These are phyloP conservation scores for Pichia sp. DNA, from an alignment of 1,139 yeast genomes.

Conservation along the genomic window DNA sequence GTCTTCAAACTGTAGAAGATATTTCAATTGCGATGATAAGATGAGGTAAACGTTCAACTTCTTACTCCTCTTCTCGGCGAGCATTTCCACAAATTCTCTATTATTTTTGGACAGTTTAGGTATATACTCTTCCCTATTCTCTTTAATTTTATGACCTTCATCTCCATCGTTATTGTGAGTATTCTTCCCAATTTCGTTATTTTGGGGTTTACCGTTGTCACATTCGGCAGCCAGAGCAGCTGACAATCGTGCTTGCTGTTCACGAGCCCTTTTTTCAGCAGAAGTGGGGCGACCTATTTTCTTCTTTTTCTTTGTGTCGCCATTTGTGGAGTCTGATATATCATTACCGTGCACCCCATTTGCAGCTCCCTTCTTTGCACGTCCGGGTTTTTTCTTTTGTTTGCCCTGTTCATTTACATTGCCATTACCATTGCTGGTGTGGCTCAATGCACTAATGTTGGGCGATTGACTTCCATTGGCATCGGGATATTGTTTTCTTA, in stretches of 20 bases:
- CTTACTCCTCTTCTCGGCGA: constrained; percentile 15
- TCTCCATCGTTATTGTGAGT: background rate
- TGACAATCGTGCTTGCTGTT: constrained; percentile 3
- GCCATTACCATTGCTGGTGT: background rate
- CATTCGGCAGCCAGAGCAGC: constrained; percentile 2
- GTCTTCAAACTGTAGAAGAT: constrained; percentile 25
- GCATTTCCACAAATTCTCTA: constrained; percentile 27
- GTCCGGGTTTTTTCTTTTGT: constrained; percentile 3
- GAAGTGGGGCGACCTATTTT: constrained; percentile 6
- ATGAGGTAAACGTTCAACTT: constrained; percentile 33
- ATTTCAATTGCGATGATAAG: constrained; percentile 34
- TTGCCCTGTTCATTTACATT: background rate
- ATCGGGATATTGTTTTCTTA: too few relatives aligned
- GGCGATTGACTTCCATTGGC: too few relatives aligned
- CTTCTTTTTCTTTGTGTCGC: constrained; percentile 2
- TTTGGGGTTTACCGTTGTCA: background rate
- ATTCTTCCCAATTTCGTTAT: background rate
- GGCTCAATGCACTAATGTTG: too few relatives aligned
- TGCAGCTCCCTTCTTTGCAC: background rate
- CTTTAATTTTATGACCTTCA: constrained; percentile 1
- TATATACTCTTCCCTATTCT: constrained; percentile 31
- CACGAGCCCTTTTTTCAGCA: constrained; percentile 9
- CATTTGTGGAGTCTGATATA: too few relatives aligned
- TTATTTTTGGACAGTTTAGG: constrained; percentile 32
- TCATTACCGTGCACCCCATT: too few relatives aligned